Conservation (phyloP, 1,139 yeast genomes). For the Pichia sp. region DNA sequence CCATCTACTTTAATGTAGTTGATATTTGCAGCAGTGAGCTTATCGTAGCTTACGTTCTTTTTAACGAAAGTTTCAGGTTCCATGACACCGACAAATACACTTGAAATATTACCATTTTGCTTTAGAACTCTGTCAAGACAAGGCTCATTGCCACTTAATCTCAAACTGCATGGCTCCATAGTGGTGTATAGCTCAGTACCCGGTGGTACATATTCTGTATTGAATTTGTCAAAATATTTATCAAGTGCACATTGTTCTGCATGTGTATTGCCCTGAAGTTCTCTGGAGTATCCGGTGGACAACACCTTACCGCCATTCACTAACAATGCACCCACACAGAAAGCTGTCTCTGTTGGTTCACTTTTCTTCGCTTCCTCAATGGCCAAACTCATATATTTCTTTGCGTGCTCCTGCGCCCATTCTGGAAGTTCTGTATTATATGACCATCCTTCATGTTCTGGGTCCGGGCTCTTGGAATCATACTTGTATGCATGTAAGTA, state of each 20-base stretch:
- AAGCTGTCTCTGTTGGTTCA: slow-evolving; percentile 79
- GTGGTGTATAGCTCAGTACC: slow-evolving; percentile 89
- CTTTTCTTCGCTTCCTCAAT: slow-evolving; percentile 73
- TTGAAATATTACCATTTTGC: slow-evolving; percentile 10
- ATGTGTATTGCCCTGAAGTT: slow-evolving; percentile 91
- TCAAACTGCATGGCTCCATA: slow-evolving; percentile 93
- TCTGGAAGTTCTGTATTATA: slow-evolving; percentile 76
- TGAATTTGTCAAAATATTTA: slow-evolving; percentile 46
- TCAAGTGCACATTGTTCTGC: slow-evolving; percentile 95
- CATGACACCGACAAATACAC: slow-evolving; percentile 71
- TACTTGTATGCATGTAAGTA: slow-evolving; percentile 90
- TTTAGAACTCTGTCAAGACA: slow-evolving; percentile 74
- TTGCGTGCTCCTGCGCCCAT: slow-evolving; percentile 69
- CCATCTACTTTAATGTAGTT: slow-evolving; percentile 82
- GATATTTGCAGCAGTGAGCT: slow-evolving; percentile 49
- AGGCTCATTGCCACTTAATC: slow-evolving; percentile 87
- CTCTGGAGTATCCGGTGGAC: slow-evolving; percentile 83
- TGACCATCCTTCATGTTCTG: slow-evolving; percentile 46
- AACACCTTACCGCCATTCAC: slow-evolving; percentile 53
- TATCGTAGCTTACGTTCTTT: slow-evolving; percentile 58
- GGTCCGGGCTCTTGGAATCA: slow-evolving; percentile 37
- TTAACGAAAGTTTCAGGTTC: slow-evolving; percentile 89
- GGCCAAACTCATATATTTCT: slow-evolving; percentile 54
- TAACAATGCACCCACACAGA: slow-evolving; percentile 87
- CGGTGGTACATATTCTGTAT: slow-evolving; percentile 45